Evolutionary conservation across 2,329 filamentous ascomycete genomes (phyloP), one percentile per base, ranked within the genome.

Genomic region (Aspergillus felis): DNA sequence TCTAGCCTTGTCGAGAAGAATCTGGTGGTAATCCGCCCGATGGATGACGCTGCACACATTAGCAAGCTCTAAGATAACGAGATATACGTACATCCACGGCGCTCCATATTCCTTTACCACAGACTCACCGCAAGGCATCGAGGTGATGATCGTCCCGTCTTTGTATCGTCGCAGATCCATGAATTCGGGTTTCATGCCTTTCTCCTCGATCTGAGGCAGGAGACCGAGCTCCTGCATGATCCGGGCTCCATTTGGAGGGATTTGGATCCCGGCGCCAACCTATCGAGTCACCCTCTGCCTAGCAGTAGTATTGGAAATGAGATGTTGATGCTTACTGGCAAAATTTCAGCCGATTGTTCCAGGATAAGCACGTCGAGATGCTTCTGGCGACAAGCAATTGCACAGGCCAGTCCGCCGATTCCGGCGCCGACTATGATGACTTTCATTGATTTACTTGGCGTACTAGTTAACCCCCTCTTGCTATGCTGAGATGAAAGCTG

Each of bases 231-330:
- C 47, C 7, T 53, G 25, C 42, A 68, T 55, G 2, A 67, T 50
- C 9, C 64, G 57, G 42, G 57, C 54, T 4, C 62, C 67, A 58
- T 70, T 70, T 1, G 67, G 66, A 8, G 68, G 67, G 46, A 69
- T 66, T 47, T 70, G 68, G 42, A 69, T 70, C 5, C 68, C 68
- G 1, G 68, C 66, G 0, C 68, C 68, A 24, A 66, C 57, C 41
- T 68, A 49, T 8, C 51, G 10, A 4, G 12, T 14, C 22, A 25
- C 3, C 1, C 17, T 25, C 14, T 9, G 14, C n/a, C 28, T 7
- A 17, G 20, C 4, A 17, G 6, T 27, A 3, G 42, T 29, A 22
- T 25, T 24, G 9, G 27, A 7, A 5, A 14, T 4, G 20, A 9
- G 9, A 12, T 14, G 29, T 3, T 22, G 29, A 22, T 14, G 10